Conservation (phyloP, 768 basidiomycete genomes). For the Leucosporidium yakuticum region DNA sequence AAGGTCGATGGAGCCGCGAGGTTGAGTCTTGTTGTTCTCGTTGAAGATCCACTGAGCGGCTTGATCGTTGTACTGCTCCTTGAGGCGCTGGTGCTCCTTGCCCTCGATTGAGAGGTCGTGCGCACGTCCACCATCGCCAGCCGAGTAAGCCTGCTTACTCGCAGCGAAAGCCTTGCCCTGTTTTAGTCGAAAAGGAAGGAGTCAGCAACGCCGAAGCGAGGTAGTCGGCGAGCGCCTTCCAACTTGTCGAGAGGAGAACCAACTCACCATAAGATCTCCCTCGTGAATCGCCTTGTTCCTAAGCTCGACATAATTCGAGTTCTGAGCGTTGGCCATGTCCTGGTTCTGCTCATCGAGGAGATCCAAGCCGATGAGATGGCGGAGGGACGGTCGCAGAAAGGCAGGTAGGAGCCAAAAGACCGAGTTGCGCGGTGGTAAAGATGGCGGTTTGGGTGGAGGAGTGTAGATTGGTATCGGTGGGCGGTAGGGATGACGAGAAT, state of each 20-base stretch:
- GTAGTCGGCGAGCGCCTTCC: no score
- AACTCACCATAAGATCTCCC: constrained; percentile 64
- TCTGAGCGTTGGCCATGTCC: constrained; percentile 36
- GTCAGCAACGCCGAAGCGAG: constrained; percentile 51
- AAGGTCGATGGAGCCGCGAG: constrained; percentile 72
- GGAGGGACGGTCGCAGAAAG: constrained; percentile 22
- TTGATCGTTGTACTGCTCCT: constrained; percentile 70
- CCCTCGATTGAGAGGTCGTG: constrained; percentile 77
- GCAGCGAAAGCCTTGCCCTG: constrained; percentile 40
- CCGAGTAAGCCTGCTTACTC: constrained; percentile 67
- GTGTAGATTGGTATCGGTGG: neutral
- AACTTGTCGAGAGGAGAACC: no score
- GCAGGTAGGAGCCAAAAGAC: constrained; percentile 17
- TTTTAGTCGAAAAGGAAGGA: neutral
- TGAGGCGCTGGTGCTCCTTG: constrained; percentile 67
- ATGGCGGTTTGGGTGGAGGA: neutral
- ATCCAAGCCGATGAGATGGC: constrained; percentile 11
- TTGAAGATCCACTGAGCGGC: constrained; percentile 83
- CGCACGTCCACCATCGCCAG: constrained; percentile 67
- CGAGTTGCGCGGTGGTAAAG: neutral
- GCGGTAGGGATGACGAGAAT: neutral
- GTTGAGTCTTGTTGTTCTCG: constrained; percentile 74
- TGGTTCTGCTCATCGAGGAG: constrained; percentile 23
- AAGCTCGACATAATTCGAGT: constrained; percentile 63
- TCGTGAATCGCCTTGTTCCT: constrained; percentile 70